Conservation (phyloP, 331 rosid species). For the Telfairia occidentalis region DNA sequence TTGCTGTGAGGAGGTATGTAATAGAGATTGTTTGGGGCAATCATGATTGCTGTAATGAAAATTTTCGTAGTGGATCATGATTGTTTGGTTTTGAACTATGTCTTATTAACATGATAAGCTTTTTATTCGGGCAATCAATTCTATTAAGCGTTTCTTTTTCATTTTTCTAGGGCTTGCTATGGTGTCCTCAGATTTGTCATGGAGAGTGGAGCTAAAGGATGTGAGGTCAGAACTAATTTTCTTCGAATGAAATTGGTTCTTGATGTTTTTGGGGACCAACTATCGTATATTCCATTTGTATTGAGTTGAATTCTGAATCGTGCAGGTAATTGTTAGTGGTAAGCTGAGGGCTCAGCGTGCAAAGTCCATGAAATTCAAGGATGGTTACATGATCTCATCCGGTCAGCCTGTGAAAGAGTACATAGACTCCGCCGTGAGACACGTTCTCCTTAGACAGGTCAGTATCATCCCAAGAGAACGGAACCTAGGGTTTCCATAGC, state of each 20-base stretch:
- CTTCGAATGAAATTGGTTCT: not conserved
- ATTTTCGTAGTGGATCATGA: no score
- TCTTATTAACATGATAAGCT: not conserved
- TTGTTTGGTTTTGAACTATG: not conserved
- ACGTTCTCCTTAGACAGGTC: slow-evolving; percentile 52
- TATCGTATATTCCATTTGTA: not conserved
- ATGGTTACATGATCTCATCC: slow-evolving; percentile 48
- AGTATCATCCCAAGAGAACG: not conserved
- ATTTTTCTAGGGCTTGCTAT: slow-evolving; percentile 34
- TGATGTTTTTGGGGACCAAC: not conserved
- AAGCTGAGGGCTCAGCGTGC: slow-evolving; percentile 50
- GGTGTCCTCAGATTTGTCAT: slow-evolving; percentile 45
- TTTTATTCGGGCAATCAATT: not conserved
- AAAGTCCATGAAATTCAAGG: slow-evolving; percentile 48
- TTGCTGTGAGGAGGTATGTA: slow-evolving; percentile 43
- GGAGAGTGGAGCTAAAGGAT: slow-evolving; percentile 51
- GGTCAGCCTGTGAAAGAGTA: slow-evolving; percentile 44
- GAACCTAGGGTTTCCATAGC: not conserved
- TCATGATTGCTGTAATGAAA: not conserved
- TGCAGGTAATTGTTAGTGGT: slow-evolving; percentile 48
- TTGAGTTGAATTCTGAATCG: not conserved
- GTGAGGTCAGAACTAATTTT: slow-evolving; percentile 23
- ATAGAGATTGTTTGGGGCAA: no score
- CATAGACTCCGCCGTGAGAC: slow-evolving; percentile 42
- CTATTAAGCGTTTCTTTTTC: not conserved